Evolutionary conservation across 331 rosid species (phyloP), one percentile per base, ranked within the genome.

Genomic region (Ulmus americana): DNA sequence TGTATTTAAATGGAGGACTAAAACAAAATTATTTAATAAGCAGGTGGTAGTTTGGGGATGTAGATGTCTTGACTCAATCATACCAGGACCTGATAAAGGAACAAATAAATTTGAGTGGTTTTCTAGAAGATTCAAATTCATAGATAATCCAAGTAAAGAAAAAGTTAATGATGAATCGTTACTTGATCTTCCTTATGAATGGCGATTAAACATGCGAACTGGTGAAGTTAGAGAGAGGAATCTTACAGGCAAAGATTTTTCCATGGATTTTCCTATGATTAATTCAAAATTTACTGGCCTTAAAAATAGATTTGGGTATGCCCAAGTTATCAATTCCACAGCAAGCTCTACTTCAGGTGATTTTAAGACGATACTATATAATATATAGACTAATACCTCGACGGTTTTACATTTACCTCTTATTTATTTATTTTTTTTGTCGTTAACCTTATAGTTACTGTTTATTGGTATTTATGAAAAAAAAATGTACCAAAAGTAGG

Each of bases 11-110:
- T 12, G 63, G 13, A 18, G 20, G 59, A 20, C 28, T n/a, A 28
- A 10, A 18, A 13, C 4, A 28, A 55, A 35, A 38, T 14, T 48
- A 5, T 10, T 11, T 48, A 51, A 64, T 63, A 16, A 58, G 46
- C 79, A 90, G 97, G 90, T 87, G 75, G 88, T 87, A 48, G 82
- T 87, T 15, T 52, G 90, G 82, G 95, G 86, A 5, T 87, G 90
- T 67, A 83, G 82, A 77, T 84, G 94, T 60, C 83, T 68, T 16
- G 86, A 80, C 14, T 74, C 95, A 43, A 2, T 85, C 28, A 62
- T 87, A 74, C 78, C 88, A 10, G 81, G 69, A 60, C 87, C 84
- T 8, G 76, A 80, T 44, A 60, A 7, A 12, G 82, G 83, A 55
- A 45, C 8, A 10, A 64, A 72, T 39, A 59, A 74, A 46, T 68